Evolutionary conservation across 2,329 filamentous ascomycete species (phyloP).

Genomic region (Arthrobotrys iridis): DNA sequence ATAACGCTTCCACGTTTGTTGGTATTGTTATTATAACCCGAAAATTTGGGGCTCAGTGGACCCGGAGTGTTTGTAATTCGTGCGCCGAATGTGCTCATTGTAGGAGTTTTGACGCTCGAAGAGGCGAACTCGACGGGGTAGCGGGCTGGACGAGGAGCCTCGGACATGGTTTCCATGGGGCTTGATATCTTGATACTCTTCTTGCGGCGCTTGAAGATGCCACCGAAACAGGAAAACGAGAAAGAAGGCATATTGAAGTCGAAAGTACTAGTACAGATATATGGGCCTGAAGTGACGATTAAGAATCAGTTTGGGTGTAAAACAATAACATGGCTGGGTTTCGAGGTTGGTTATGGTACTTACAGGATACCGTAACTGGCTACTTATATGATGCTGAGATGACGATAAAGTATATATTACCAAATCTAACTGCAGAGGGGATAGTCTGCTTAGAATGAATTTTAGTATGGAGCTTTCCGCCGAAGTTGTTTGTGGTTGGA

Average conservation of each 20-base stretch:
- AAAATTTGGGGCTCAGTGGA: conserved; percentile 1
- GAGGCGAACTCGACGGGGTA: background rate
- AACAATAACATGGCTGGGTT: no score
- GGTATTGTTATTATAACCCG: background rate
- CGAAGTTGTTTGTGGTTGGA: background rate
- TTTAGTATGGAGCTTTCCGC: background rate
- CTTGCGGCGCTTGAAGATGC: conserved; percentile 22
- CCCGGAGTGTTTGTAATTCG: background rate
- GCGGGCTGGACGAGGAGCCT: background rate
- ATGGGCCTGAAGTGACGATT: background rate
- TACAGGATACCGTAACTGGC: background rate
- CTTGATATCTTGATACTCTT: conserved; percentile 7
- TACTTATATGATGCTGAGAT: background rate
- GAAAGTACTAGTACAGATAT: background rate
- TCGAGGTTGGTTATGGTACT: background rate
- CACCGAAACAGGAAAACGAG: conserved; percentile 21
- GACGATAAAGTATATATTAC: no score
- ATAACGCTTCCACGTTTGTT: background rate
- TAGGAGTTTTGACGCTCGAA: background rate
- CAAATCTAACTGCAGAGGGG: no score
- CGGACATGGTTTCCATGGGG: background rate
- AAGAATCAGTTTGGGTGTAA: background rate
- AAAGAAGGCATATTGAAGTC: conserved; percentile 20
- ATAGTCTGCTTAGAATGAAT: background rate
- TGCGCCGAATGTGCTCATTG: background rate